Evolutionary conservation across 2,329 filamentous ascomycete species (phyloP), one percentile per base, ranked within the genome.

Genomic region (Calonectria pteridis): DNA sequence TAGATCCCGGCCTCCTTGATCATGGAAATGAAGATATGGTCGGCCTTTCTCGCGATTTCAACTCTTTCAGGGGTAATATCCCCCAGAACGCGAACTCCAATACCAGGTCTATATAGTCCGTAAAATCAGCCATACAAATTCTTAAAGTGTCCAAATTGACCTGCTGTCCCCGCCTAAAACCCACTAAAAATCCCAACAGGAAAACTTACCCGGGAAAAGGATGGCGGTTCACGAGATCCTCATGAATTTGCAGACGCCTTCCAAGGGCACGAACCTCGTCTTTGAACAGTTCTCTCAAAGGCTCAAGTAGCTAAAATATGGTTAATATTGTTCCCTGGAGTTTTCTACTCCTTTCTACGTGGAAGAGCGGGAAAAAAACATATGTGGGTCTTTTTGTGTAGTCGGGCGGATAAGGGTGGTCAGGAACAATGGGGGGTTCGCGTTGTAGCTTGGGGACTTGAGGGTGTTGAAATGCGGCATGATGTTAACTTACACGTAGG

Each of bases 1-100:
- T 96, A 96, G 28, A 95, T 84, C 14, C 94, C 94, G 0, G 93
- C 93, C 70, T 91, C 90, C 79, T 87, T 88, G 85, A 96, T 96
- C 89, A 93, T 92, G 75, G 89, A 88, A 78, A 96, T 95, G 85
- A 94, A 96, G 81, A 96, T 96, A 81, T 91, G 82, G 80, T 96
- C 94, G 1, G 94, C 94, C 82, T 94, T 88, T n/a, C 94, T 87
- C 2, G 92, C 94, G 76, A 98, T 97, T 69, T 91, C 91, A 20
- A 98, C 93, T 51, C 93, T 91, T 82, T 96, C 94, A 2, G 88
- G 89, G 1, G 94, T 98, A 18, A 98, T 93, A 78, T 97, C 95
- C 43, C 96, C 96, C 1, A 23, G 23, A 51, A 29, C 70, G 33
- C 35, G 49, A 16, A 40, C 23, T 26, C 20, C 26, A 5, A 43